Evolutionary conservation across 2,329 filamentous ascomycete species (phyloP).

Genomic region (Calonectria pseudoreteaudii): DNA sequence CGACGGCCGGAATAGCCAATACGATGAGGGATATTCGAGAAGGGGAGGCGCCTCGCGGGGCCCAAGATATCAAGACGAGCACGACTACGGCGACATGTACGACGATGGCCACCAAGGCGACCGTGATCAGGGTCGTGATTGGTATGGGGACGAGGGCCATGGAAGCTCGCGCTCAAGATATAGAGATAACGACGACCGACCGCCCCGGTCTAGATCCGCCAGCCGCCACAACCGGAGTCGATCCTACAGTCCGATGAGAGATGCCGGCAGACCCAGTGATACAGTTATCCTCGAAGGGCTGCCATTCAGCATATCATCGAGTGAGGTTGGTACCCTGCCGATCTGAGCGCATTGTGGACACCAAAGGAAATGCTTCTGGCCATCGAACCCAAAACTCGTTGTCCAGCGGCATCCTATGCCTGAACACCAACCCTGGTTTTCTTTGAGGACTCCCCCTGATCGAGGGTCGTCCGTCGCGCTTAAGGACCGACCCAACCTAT

Average conservation of each 20-base stretch:
- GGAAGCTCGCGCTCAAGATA: constrained; percentile 33
- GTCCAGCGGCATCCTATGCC: constrained; percentile 11
- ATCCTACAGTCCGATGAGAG: constrained; percentile 50
- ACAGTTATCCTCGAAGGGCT: constrained; percentile 68
- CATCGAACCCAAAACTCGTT: constrained; percentile 22
- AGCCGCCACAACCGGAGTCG: constrained; percentile 46
- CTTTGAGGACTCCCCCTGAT: constrained; percentile 17
- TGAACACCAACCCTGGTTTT: not conserved
- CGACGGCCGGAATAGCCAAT: constrained; percentile 41
- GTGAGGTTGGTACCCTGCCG: constrained; percentile 59
- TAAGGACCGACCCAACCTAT: constrained; percentile 24
- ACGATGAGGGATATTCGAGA: constrained; percentile 43
- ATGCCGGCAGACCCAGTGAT: constrained; percentile 58
- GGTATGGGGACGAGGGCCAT: constrained; percentile 35
- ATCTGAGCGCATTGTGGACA: constrained; percentile 28
- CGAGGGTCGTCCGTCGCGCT: constrained; percentile 21
- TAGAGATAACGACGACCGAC: constrained; percentile 33
- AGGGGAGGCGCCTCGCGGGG: constrained; percentile 38
- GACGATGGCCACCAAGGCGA: constrained; percentile 51
- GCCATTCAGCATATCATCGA: constrained; percentile 60
- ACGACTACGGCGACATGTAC: constrained; percentile 53
- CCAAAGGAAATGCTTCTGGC: constrained; percentile 15
- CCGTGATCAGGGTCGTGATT: constrained; percentile 34
- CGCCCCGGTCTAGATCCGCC: constrained; percentile 43
- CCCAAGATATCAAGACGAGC: constrained; percentile 45